Conservation (phyloP, 1,284 basidiomycete species). For the Erythrobasidium hasegawianum region DNA sequence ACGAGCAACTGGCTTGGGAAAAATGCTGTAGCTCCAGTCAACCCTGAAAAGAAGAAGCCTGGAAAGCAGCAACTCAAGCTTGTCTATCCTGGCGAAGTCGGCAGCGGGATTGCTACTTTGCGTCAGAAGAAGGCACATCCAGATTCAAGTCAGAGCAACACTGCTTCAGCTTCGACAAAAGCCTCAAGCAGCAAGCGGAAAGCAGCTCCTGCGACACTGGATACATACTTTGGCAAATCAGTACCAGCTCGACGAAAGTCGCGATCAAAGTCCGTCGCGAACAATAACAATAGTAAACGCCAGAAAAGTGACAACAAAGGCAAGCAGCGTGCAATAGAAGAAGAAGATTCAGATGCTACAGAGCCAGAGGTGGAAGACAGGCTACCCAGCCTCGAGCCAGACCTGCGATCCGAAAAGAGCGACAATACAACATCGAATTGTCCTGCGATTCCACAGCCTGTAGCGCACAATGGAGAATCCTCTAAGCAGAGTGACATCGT, state of each 20-base stretch:
- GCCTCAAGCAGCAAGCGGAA: neutral
- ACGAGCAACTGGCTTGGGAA: neutral
- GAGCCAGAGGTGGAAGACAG: neutral
- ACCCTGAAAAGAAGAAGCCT: neutral
- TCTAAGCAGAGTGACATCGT: no score
- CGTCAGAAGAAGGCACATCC: neutral
- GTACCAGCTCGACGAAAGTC: neutral
- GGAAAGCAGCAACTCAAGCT: conserved; percentile 13
- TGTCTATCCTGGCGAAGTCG: conserved; percentile 19
- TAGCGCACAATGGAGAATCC: no score
- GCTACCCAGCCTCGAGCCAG: conserved; percentile 1
- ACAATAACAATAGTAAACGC: conserved; percentile 1
- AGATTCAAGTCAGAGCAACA: neutral
- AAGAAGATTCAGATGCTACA: conserved; percentile 11
- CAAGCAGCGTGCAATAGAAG: conserved; percentile 1
- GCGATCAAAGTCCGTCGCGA: neutral
- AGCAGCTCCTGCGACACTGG: neutral
- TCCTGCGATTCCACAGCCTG: no score
- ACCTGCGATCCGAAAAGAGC: conserved; percentile 6
- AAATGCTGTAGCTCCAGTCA: neutral
- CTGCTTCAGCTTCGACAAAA: neutral
- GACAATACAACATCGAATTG: neutral
- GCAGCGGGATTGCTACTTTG: conserved; percentile 11
- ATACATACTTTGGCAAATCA: neutral
- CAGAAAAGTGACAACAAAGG: neutral